Evolutionary conservation across 2,329 filamentous ascomycete species (phyloP).

Genomic region (Ophiocordyceps camponoti-leonardi): DNA sequence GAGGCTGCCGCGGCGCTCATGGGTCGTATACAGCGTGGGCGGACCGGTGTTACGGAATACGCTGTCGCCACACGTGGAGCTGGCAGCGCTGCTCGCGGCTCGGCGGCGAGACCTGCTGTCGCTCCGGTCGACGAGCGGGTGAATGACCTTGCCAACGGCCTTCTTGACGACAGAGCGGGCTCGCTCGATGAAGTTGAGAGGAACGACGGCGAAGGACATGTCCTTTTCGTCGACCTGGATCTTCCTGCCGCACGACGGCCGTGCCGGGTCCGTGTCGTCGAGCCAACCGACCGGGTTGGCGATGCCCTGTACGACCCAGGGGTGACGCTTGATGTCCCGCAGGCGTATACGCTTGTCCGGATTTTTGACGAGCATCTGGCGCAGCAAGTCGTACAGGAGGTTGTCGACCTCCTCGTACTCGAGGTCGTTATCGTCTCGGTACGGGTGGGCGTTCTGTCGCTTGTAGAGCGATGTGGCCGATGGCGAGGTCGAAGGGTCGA

Average conservation of each 20-base stretch:
- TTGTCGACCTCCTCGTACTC: slow-evolving; percentile 77
- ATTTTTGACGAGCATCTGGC: slow-evolving; percentile 72
- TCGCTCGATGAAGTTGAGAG: slow-evolving; percentile 72
- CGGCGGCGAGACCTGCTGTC: slow-evolving; percentile 36
- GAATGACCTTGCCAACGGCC: slow-evolving; percentile 44
- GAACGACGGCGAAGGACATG: slow-evolving; percentile 77
- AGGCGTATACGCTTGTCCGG: slow-evolving; percentile 77
- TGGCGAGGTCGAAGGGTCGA: slow-evolving; percentile 41
- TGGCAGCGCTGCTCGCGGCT: slow-evolving; percentile 45
- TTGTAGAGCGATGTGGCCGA: slow-evolving; percentile 36
- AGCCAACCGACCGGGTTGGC: slow-evolving; percentile 64
- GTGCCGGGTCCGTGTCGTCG: slow-evolving; percentile 79
- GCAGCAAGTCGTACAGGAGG: slow-evolving; percentile 60
- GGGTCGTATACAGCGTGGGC: slow-evolving; percentile 29
- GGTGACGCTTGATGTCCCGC: slow-evolving; percentile 82
- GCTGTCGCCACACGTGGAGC: slow-evolving; percentile 38
- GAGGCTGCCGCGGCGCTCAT: slow-evolving; percentile 36
- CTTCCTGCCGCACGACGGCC: slow-evolving; percentile 60
- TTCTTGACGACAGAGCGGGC: slow-evolving; percentile 65
- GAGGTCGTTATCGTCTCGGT: slow-evolving; percentile 61
- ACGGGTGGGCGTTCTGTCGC: slow-evolving; percentile 44
- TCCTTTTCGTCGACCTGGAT: slow-evolving; percentile 89
- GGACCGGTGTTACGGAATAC: slow-evolving; percentile 26
- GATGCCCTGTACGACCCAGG: slow-evolving; percentile 73
- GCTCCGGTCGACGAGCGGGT: slow-evolving; percentile 38